These are phyloP conservation scores for Lactarius sp. DNA, from an alignment of 768 basidiomycete genomes.

Conservation along the genomic window DNA sequence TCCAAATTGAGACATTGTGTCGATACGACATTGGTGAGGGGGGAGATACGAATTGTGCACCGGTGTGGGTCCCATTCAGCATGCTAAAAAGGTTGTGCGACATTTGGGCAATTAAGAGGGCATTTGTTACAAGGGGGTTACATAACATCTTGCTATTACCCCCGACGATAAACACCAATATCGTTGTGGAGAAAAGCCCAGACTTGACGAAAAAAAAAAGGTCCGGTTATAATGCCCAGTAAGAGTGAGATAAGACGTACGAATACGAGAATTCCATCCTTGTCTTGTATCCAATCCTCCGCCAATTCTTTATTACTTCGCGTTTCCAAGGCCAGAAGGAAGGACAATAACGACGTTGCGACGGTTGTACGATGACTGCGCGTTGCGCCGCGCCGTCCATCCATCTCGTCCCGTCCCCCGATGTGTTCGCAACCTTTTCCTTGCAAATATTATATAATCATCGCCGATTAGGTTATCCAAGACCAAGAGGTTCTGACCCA, in stretches of 20 bases:
- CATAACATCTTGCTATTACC: constrained; percentile 1
- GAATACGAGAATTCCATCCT: constrained; percentile 2
- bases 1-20: background rate
- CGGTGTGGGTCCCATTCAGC: background rate
- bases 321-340: background rate
- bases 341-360: background rate
- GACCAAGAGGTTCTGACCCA: no score
- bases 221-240: background rate
- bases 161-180: constrained; percentile 1
- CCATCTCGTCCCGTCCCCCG: background rate
- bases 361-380: background rate
- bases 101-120: background rate
- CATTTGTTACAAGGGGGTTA: background rate
- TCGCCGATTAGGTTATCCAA: no score
- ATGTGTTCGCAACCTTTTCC: background rate
- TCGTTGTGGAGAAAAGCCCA: background rate
- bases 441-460: no score
- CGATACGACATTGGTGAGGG: background rate
- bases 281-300: constrained; percentile 1
- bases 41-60: background rate
- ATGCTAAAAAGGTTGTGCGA: background rate
- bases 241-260: background rate
- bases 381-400: background rate
- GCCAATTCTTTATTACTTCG: background rate
- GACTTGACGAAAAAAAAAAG: no score